phyloP scores from a whole-genome alignment of 345 rosid species.

The Hypericum perforatum region DNA sequence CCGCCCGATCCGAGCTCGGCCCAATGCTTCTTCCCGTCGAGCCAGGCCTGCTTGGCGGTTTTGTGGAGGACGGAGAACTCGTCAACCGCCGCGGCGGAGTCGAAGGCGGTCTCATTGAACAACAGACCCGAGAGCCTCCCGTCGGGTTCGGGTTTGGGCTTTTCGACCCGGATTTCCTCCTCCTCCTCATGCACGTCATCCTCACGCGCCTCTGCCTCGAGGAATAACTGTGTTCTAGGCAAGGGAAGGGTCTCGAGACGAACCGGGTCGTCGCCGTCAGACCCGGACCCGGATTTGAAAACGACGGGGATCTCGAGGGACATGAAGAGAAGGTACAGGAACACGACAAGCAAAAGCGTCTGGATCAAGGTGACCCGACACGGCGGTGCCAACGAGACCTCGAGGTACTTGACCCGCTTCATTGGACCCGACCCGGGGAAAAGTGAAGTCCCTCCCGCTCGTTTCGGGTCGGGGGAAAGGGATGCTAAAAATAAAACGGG shows the following conservation, averaged over 20 bases:
- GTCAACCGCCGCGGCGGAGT: conserved; percentile 5
- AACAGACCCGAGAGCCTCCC: conserved; percentile 10
- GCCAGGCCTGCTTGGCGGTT: conserved; percentile 7
- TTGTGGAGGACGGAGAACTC: conserved; percentile 15
- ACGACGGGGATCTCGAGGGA: conserved; percentile 40
- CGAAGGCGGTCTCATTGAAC: conserved; percentile 16
- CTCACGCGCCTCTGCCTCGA: conserved; percentile 12
- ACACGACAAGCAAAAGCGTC: conserved; percentile 23
- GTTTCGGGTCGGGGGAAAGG: too few species aligned
- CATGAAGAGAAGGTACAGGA: conserved; percentile 36
- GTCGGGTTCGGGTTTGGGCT: conserved; percentile 13
- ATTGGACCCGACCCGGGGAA: conserved; percentile 9
- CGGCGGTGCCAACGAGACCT: conserved; percentile 16
- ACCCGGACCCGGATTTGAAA: conserved; percentile 25
- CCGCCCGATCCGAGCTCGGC: neutral
- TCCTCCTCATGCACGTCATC: neutral
- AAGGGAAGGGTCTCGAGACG: conserved; percentile 16
- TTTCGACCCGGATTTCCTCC: conserved; percentile 4
- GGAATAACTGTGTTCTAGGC: conserved; percentile 25
- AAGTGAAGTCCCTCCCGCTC: too few species aligned
- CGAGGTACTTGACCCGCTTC: conserved; percentile 33
- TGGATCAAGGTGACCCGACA: conserved; percentile 37
- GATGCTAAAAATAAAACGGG: too few species aligned
- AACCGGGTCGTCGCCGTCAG: conserved; percentile 16
- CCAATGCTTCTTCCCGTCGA: conserved; percentile 2